Evolutionary conservation across 768 basidiomycete genomes (phyloP).

Genomic region (Tylopilus sp.): DNA sequence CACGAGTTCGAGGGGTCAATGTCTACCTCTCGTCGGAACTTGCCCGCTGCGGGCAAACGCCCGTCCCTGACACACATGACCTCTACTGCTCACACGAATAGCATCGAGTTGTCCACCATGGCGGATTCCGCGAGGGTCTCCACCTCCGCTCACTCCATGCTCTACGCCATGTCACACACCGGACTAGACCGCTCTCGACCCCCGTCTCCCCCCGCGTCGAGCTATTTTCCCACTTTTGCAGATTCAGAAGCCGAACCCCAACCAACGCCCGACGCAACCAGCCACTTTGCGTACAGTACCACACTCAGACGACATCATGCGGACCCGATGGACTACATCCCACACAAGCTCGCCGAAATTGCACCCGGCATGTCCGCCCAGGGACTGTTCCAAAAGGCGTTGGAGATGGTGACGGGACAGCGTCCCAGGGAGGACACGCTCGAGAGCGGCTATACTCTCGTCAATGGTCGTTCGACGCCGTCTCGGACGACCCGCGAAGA

Average conservation of each 20-base stretch:
- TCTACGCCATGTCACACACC: slow-evolving; percentile 15
- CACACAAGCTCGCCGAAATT: slow-evolving; percentile 36
- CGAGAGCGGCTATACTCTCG: slow-evolving; percentile 40
- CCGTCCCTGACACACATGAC: slow-evolving; percentile 8
- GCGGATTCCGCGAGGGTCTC: slow-evolving; percentile 16
- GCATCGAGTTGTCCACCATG: slow-evolving; percentile 15
- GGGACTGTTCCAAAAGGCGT: slow-evolving; percentile 44
- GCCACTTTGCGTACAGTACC: slow-evolving; percentile 83
- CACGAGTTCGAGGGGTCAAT: slow-evolving; percentile 11
- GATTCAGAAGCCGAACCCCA: slow-evolving; percentile 48
- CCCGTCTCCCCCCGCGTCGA: slow-evolving; percentile 74
- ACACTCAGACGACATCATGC: slow-evolving; percentile 66
- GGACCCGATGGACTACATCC: slow-evolving; percentile 37
- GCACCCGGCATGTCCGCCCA: slow-evolving; percentile 41
- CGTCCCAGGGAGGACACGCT: slow-evolving; percentile 20
- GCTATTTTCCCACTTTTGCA: slow-evolving; percentile 68
- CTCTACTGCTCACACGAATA: slow-evolving; percentile 2
- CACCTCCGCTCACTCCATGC: slow-evolving; percentile 21
- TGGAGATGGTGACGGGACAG: slow-evolving; percentile 33
- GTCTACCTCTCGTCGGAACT: slow-evolving; percentile 28
- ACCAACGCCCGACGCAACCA: slow-evolving; percentile 58
- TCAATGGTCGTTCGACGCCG: slow-evolving; percentile 17
- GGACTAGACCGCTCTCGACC: slow-evolving; percentile 22
- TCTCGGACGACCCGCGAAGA: slow-evolving; percentile 28
- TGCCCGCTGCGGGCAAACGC: slow-evolving; percentile 19